Evolutionary conservation across 371 early-diverging fungal genomes (phyloP).

Genomic region (Basidiobolus heterosporus): DNA sequence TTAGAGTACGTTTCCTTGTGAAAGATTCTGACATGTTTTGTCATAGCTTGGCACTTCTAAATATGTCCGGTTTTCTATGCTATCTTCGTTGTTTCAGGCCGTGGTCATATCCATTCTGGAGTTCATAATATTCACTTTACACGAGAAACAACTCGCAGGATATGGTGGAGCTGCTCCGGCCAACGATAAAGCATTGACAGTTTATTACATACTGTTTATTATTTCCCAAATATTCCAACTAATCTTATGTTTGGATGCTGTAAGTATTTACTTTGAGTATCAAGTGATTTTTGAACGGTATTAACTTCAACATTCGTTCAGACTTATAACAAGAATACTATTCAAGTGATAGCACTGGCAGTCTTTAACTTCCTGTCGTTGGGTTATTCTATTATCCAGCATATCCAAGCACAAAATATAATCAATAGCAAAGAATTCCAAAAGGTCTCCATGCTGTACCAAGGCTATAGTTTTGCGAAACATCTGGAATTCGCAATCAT

Average conservation of each 20-base stretch:
- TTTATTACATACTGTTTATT: slow-evolving; percentile 20
- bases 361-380: slow-evolving; percentile 17
- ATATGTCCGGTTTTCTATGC: too few species aligned
- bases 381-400: slow-evolving; percentile 17
- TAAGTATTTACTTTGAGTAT: slow-evolving; percentile 5
- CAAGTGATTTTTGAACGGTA: neutral
- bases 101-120: too few species aligned
- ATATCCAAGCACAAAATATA: neutral
- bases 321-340: slow-evolving; percentile 19
- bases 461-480: too few species aligned
- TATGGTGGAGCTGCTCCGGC: too few species aligned
- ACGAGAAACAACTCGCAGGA: too few species aligned
- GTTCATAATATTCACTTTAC: too few species aligned
- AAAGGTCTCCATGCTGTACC: slow-evolving; percentile 9
- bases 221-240: slow-evolving; percentile 22
- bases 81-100: too few species aligned
- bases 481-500: slow-evolving; percentile 16
- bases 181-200: slow-evolving; percentile 2
- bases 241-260: slow-evolving; percentile 18
- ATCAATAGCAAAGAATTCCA: neutral
- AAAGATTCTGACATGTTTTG: too few species aligned
- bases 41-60: too few species aligned
- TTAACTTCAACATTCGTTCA: neutral
- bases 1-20: too few species aligned
- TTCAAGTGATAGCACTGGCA: slow-evolving; percentile 18